Base-by-base conservation (phyloP, 768 basidiomycete species). In the Lyophyllum semitale region DNA sequence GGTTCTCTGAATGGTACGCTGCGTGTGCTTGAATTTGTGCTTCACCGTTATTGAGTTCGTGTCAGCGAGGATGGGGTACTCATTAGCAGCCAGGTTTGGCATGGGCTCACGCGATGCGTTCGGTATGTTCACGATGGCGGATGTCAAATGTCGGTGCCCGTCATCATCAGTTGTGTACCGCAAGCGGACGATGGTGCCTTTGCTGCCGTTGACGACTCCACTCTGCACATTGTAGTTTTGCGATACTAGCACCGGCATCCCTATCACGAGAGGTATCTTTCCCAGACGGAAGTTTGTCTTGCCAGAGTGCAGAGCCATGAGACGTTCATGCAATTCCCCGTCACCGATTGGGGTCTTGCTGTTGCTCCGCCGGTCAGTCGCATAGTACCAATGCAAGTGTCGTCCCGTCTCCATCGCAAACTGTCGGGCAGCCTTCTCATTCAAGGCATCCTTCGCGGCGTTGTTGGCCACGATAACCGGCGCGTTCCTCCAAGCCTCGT, bases 161-260 rank as follows among this genome's bases (percentile, higher is more conserved):
- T 63, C n/a, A 0, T 27, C 26, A 48, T 69, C 64, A 0, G 40
- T 18, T 0, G 15, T 15, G 46, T 71, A 75, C 1, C 67, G 15
- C 1, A 76, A 66, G 3, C 43, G 40, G 17, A 54, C 58, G 0
- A 74, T 15, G 3, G 30, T 66, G 0, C 73, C 73, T 0, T 41
- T 48, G 17, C 60, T 60, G 0, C 76, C 77, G 60, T 77, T 77
- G 0, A 76, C 70, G 30, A 76, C 53, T 0, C 76, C 75, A 6
- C 63, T 60, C 22, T 65, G 51, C 0, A 78, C 67, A 44, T 77
- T 75, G 53, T 65, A 75, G 46, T 77, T 79, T n/a, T 71, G 64
- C 0, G 62, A 51, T 0, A 78, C 54, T 45, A 77, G 64, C 0
- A 78, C 71, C 0, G 73, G 74, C 74, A 78, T 77, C 0, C 75